Conservation (phyloP, 2,329 filamentous ascomycete genomes). For the Pyrenophora graminea region DNA sequence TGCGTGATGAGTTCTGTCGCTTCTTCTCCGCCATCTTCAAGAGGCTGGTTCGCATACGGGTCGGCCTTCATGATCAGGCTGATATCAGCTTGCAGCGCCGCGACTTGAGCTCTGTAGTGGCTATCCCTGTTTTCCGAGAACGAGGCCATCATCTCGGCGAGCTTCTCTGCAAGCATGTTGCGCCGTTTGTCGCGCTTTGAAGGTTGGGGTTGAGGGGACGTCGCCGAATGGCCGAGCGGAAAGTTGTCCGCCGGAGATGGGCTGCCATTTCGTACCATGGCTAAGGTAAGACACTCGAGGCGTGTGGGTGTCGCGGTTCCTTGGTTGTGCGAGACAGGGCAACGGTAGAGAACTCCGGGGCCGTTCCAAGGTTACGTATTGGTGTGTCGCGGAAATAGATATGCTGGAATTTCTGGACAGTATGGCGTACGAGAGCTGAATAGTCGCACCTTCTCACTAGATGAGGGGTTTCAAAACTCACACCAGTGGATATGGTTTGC, state of each 20-base stretch:
- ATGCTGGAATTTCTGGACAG: neutral
- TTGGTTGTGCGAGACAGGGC: conserved; percentile 4
- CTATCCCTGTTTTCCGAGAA: conserved; percentile 81
- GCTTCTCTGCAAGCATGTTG: conserved; percentile 77
- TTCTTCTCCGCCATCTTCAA: conserved; percentile 68
- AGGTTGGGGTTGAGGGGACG: conserved; percentile 55
- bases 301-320: neutral
- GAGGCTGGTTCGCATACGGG: conserved; percentile 72
- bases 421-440: neutral
- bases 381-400: neutral
- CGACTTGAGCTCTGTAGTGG: conserved; percentile 85
- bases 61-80: conserved; percentile 83
- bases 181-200: conserved; percentile 92
- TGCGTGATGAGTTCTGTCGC: conserved; percentile 63
- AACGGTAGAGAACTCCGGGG: conserved; percentile 1
- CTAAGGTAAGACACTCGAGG: conserved; percentile 3
- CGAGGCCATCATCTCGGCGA: conserved; percentile 73
- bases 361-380: neutral
- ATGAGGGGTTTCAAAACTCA: conserved; percentile 2
- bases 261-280: conserved; percentile 48
- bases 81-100: conserved; percentile 90
- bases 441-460: neutral
- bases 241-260: conserved; percentile 44
- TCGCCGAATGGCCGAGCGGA: conserved; percentile 43
- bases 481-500: conserved; percentile 10